Base-by-base conservation (phyloP, 2,329 filamentous ascomycete genomes). In the Aspergillus spinulosporus region DNA sequence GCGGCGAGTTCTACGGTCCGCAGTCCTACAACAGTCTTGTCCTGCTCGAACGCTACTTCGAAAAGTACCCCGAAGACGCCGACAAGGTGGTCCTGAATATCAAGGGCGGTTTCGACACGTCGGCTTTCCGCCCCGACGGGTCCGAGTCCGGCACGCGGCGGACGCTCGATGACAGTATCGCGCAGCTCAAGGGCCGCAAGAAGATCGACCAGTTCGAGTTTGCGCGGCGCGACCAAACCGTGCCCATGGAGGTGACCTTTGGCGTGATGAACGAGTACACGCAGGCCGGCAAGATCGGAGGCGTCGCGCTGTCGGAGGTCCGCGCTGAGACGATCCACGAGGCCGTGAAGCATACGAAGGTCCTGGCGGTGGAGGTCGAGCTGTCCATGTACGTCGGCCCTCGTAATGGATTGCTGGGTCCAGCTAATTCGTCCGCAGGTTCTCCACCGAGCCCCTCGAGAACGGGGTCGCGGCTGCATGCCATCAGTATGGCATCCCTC, bases 1-100 rank as follows among this genome's bases (percentile, higher is more conserved):
- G 77, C 37, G 85, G 79, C 59, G 84, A 88, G 66, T 81, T 88
- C 66, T 89, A 89, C 72, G 86, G 86, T 39, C 79, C 70, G 0
- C 68, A 80, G 1, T 76, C 82, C 15, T 78, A 78, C 64, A 86
- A 88, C 73, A 84, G 80, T 1, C 71, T 87, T 64, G 80, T 82
- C 32, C 72, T 88, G 7, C 71, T 89, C 31, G 79, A 83, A 58
- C 75, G 78, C 28, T 89, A 88, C 73, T 87, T 89, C 66, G 77
- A 77, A 32, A 78, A 80, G 58, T 82, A 88, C 66, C 86, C 87
- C 1, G 82, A 86, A 59, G 83, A 88, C 60, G 84, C 85, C 5
- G 75, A 80, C 49, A 84, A 84, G 65, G 77, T 88, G 7, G 77
- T 86, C 8, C 71, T 89, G 46, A 80, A 78, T 63, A 79, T 89